Conservation (phyloP, 2,329 filamentous ascomycete genomes). For the Sarocladium brachiariae region DNA sequence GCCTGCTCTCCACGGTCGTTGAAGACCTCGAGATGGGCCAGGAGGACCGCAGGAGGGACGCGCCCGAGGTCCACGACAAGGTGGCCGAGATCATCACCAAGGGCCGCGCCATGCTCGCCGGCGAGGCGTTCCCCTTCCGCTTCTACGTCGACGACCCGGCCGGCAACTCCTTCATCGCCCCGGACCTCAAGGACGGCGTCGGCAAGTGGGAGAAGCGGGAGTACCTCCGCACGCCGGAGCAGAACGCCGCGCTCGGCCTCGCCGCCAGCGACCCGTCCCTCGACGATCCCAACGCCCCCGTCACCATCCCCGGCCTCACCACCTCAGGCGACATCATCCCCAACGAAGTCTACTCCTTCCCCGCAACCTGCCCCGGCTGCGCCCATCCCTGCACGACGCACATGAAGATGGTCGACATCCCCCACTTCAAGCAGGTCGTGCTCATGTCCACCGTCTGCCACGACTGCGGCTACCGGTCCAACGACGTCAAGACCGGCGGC, state of each 20-base stretch:
- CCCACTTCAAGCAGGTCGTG: slow-evolving; percentile 95
- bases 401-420: slow-evolving; percentile 99
- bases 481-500: slow-evolving; percentile 96
- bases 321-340: slow-evolving; percentile 76
- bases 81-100: slow-evolving; percentile 69
- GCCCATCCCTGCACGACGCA: slow-evolving; percentile 79
- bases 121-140: slow-evolving; percentile 78
- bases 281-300: slow-evolving; percentile 41
- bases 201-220: slow-evolving; percentile 86
- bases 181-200: slow-evolving; percentile 69
- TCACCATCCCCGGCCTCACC: slow-evolving; percentile 42
- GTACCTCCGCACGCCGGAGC: slow-evolving; percentile 73
- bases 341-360: slow-evolving; percentile 89
- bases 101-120: slow-evolving; percentile 69
- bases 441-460: slow-evolving; percentile 93
- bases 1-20: slow-evolving; percentile 69
- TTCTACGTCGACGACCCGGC: slow-evolving; percentile 83
- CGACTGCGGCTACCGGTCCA: slow-evolving; percentile 86
- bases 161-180: slow-evolving; percentile 95
- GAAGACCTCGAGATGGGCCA: slow-evolving; percentile 79
- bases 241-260: slow-evolving; percentile 81
- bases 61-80: slow-evolving; percentile 72
- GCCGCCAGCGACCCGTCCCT: slow-evolving; percentile 39
- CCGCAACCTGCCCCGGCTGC: slow-evolving; percentile 86
- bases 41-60: slow-evolving; percentile 68